These are phyloP conservation scores for Linanthus parryae DNA, from an alignment of 148 eudicot genomes.

Conservation along the genomic window DNA sequence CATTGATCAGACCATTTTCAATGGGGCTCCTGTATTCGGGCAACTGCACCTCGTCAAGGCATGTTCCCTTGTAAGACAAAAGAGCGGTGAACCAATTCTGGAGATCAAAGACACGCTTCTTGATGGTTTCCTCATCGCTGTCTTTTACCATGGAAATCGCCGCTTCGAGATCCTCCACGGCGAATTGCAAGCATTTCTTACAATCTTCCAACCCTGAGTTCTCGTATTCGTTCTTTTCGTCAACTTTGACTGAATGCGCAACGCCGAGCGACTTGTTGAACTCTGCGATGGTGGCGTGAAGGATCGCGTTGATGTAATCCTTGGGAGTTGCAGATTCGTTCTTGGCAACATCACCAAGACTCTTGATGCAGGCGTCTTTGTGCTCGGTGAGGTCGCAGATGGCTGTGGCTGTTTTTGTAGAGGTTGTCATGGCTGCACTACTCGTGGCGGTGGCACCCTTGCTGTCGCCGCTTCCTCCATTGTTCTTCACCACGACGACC, in stretches of 20 bases:
- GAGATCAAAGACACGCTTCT: conserved; percentile 31
- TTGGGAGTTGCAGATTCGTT: conserved; percentile 39
- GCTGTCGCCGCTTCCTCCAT: not conserved
- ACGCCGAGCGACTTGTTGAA: conserved; percentile 16
- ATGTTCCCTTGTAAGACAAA: conserved; percentile 37
- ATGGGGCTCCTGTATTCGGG: conserved; percentile 26
- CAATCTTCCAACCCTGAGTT: conserved; percentile 51
- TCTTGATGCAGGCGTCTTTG: conserved; percentile 37
- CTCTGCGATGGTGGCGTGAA: conserved; percentile 27
- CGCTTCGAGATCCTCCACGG: conserved; percentile 32
- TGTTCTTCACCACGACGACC: not conserved
- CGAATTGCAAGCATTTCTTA: conserved; percentile 34
- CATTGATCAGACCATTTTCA: conserved; percentile 19
- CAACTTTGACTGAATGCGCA: conserved; percentile 9
- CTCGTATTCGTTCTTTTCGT: conserved; percentile 18
- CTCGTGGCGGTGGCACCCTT: not conserved
- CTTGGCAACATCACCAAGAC: conserved; percentile 22
- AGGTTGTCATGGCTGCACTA: conserved; percentile 9
- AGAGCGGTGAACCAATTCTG: conserved; percentile 64
- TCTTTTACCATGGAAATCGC: conserved; percentile 16
- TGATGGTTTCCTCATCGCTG: conserved; percentile 1
- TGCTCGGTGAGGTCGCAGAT: conserved; percentile 44
- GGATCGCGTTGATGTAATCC: conserved; percentile 31
- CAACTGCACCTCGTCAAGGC: conserved; percentile 35
- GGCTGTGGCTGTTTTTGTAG: conserved; percentile 32